Percentiles rank a stretch among this genome's conserved stretches.
Conservation (phyloP, 2,329 filamentous ascomycete species). For the Huntiella bhutanensis region DNA sequence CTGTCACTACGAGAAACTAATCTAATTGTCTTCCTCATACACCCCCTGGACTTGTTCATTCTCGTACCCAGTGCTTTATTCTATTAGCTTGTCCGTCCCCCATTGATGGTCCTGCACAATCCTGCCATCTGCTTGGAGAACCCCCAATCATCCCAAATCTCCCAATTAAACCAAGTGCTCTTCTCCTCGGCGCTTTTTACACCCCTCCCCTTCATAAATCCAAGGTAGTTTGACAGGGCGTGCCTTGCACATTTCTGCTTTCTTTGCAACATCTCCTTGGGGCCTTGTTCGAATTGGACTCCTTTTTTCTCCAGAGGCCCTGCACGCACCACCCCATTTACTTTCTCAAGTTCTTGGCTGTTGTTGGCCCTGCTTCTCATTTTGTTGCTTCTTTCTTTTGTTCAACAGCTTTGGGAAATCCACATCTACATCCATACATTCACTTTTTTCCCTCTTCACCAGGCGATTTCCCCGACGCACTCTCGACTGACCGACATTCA, state of each 20-base stretch:
- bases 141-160: constrained; percentile 8
- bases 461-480: background rate
- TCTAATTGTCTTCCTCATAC: background rate
- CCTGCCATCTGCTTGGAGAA: constrained; percentile 2
- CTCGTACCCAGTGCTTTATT: background rate
- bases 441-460: background rate
- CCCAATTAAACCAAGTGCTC: background rate
- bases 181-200: background rate
- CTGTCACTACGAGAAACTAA: background rate
- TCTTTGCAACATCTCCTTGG: constrained; percentile 4
- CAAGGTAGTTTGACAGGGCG: constrained; percentile 2
- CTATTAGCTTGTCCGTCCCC: constrained; percentile 9
- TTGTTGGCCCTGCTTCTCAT: constrained; percentile 5
- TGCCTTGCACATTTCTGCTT: constrained; percentile 5
- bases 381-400: constrained; percentile 10
- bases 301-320: constrained; percentile 11
- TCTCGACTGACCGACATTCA: too few species aligned
- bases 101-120: constrained; percentile 10
- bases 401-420: constrained; percentile 3
- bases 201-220: background rate
- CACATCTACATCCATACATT: background rate
- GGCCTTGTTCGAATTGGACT: constrained; percentile 8
- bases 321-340: constrained; percentile 6
- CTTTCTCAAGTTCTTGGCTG: constrained; percentile 7
- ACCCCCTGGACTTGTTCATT: background rate